phyloP scores from a whole-genome alignment of 257 asterid genomes.

The Coffea canephora region DNA sequence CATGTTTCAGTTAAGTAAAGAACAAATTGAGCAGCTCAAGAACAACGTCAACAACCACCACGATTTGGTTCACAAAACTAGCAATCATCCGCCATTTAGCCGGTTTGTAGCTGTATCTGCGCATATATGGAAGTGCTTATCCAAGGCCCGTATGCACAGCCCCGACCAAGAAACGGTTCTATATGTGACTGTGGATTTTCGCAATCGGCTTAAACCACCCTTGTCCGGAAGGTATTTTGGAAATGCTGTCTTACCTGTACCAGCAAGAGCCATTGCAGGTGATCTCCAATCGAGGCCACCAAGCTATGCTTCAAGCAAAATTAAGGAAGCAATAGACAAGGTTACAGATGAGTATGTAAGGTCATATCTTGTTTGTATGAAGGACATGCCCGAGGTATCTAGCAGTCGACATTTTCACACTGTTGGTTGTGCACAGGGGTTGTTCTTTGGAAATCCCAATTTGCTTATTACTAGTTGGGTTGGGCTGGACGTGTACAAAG shows the following conservation, averaged over 20 bases:
- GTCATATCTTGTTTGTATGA: conserved; percentile 10
- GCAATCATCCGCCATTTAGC: neutral
- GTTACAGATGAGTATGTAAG: conserved; percentile 23
- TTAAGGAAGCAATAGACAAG: conserved; percentile 12
- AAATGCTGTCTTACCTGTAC: conserved; percentile 12
- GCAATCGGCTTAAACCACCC: conserved; percentile 18
- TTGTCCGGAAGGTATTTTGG: conserved; percentile 33
- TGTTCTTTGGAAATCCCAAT: conserved; percentile 29
- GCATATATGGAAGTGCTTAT: conserved; percentile 30
- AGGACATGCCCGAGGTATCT: conserved; percentile 14
- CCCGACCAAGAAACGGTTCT: conserved; percentile 23
- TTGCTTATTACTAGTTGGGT: conserved; percentile 27
- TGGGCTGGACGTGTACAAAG: conserved; percentile 9
- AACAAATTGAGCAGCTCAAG: conserved; percentile 12
- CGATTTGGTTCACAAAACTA: neutral
- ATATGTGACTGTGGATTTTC: conserved; percentile 4
- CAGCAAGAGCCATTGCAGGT: conserved; percentile 3
- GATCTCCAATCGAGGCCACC: conserved; percentile 18
- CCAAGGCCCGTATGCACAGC: conserved; percentile 18
- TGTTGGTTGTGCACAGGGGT: conserved; percentile 13
- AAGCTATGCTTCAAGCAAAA: conserved; percentile 17
- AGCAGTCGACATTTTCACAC: conserved; percentile 10
- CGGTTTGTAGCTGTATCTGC: conserved; percentile 26
- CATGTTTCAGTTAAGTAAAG: conserved; percentile 22
- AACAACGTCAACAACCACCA: neutral